Evolutionary conservation across 2,329 filamentous ascomycete genomes (phyloP), one percentile per base, ranked within the genome.

Genomic region (Pseudogymnoascus sp.): DNA sequence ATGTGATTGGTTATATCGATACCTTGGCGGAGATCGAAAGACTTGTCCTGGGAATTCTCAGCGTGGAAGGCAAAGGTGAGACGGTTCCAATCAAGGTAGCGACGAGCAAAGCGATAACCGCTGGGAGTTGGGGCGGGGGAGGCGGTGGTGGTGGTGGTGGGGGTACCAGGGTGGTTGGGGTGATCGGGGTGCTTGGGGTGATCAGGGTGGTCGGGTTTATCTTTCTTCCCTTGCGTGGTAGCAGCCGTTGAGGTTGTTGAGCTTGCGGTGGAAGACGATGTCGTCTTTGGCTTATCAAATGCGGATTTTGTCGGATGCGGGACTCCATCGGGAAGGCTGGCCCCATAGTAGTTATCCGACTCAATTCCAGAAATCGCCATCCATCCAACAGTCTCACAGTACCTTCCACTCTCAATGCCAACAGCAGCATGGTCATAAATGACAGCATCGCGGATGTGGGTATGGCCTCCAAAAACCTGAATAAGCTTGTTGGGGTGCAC

Each of bases 371-470:
- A 82, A 53, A 97, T 86, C 0, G 92, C 96, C 84, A 95, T 86
- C 83, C 95, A 97, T 1, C 93, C 93, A 60, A 97, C 88, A 0
- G 93, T 97, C 78, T 97, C 93, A 80, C 97, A 89, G 75, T 97
- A 97, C 0, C 93, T 84, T 3, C 93, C 93, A 69, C 90, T 95
- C 42, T 92, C 92, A 4, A 97, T 79, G 0, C 88, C 93, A 66
- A 89, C 87, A 0, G 93, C 86, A 62, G 86, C 87, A 40, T 83
- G 82, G 74, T 97, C 93, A 70, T 91, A 97, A 65, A 83, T 85
- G 42, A 84, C 84, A 68, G 91, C 90, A 72, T 97, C 92, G 7
- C 93, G 87, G 56, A 97, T 91, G 72, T 97, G 93, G 1, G 86
- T 86, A 72, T 97, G 93, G 0, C 93, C 93, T 7, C 91, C 93